A percentile compares a stretch with the other conserved stretches of the same genome.
Conservation (phyloP, 495 filamentous ascomycete species). For the Aspergillus avenaceus region DNA sequence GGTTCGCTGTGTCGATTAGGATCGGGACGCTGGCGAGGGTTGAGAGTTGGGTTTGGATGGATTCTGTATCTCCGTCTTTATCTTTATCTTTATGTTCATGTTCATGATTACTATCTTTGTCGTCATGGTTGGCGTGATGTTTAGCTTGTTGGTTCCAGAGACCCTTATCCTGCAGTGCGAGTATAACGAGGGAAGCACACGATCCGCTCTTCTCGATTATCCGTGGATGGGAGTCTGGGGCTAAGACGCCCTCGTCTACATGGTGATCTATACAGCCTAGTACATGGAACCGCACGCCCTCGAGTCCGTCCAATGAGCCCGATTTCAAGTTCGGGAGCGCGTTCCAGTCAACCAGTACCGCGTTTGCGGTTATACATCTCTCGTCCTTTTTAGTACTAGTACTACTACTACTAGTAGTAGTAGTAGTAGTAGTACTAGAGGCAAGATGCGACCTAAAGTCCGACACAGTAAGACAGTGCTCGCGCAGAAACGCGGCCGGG, state of each 20-base stretch:
- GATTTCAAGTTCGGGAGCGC: slow-evolving; percentile 64
- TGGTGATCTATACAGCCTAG: slow-evolving; percentile 92
- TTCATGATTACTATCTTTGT: too few species aligned
- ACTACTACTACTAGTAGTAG: too few species aligned
- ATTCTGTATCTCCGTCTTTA: neutral
- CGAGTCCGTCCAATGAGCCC: slow-evolving; percentile 28
- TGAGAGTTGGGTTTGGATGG: slow-evolving; percentile 1
- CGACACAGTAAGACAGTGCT: slow-evolving; percentile 38
- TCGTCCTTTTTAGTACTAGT: too few species aligned
- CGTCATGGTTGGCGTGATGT: too few species aligned
- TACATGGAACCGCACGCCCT: slow-evolving; percentile 40
- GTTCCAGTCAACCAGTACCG: slow-evolving; percentile 88
- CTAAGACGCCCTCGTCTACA: slow-evolving; percentile 70
- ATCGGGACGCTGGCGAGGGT: slow-evolving; percentile 76
- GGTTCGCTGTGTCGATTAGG: slow-evolving; percentile 78
- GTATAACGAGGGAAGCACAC: slow-evolving; percentile 73
- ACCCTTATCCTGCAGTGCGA: slow-evolving; percentile 46
- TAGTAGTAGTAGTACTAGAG: too few species aligned
- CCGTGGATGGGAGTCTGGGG: slow-evolving; percentile 38
- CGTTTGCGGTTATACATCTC: slow-evolving; percentile 30
- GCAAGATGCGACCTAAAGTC: slow-evolving; percentile 31
- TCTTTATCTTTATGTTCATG: too few species aligned
- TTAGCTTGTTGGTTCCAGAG: too few species aligned
- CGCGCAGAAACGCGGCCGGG: slow-evolving; percentile 32
- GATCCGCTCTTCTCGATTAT: slow-evolving; percentile 69